Percentiles rank a stretch among this genome's conserved stretches.
These are phyloP conservation scores for Rhexocercosporidium sp. DNA, from an alignment of 2,329 filamentous ascomycete genomes.

Conservation along the genomic window DNA sequence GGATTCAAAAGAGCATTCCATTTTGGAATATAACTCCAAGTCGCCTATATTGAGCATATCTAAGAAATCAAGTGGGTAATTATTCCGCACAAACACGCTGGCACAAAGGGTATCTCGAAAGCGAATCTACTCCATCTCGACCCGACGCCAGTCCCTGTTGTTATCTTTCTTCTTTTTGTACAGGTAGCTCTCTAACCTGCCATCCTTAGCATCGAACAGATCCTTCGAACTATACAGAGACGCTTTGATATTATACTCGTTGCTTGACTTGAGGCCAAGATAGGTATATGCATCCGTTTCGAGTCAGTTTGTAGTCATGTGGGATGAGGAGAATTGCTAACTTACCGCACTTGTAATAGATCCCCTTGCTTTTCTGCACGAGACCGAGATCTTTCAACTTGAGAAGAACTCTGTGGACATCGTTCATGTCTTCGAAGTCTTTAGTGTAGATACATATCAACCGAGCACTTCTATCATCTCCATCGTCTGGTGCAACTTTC, in stretches of 20 bases:
- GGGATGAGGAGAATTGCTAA: background rate
- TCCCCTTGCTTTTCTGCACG: constrained; percentile 50
- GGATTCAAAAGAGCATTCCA: too few species aligned
- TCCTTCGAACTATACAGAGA: constrained; percentile 59
- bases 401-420: constrained; percentile 71
- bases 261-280: constrained; percentile 64
- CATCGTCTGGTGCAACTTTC: constrained; percentile 69
- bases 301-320: constrained; percentile 5
- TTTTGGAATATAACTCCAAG: too few species aligned
- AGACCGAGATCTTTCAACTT: constrained; percentile 66
- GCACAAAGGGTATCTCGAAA: background rate
- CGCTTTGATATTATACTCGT: constrained; percentile 66
- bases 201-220: constrained; percentile 29
- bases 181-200: constrained; percentile 28
- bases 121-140: constrained; percentile 29
- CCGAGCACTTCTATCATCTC: constrained; percentile 49
- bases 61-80: background rate
- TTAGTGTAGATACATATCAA: constrained; percentile 80
- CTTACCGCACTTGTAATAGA: constrained; percentile 73
- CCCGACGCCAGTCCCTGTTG: constrained; percentile 16
- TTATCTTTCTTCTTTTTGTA: constrained; percentile 33
- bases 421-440: constrained; percentile 71
- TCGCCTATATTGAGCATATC: background rate
- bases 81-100: background rate
- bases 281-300: constrained; percentile 69